Conservation (phyloP, 164 flowering plant species). For the Liriodendron chinense region DNA sequence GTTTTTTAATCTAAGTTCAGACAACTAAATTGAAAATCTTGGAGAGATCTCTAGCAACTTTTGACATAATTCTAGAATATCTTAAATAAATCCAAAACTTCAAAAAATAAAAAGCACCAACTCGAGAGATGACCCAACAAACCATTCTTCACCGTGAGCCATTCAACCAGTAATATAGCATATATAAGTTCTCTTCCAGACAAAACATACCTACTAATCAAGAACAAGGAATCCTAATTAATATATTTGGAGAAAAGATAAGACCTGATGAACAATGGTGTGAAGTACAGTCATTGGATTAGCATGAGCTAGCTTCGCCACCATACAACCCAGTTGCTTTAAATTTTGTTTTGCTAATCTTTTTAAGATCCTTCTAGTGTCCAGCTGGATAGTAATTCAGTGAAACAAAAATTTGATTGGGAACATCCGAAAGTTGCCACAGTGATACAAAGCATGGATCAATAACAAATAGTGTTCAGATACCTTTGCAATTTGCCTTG, state of each 20-base stretch:
- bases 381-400: constrained; percentile 55
- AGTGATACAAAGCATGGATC: no score
- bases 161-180: neutral
- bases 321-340: constrained; percentile 99
- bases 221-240: neutral
- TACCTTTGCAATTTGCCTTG: no score
- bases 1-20: neutral
- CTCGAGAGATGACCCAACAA: neutral
- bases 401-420: neutral
- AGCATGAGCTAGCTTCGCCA: constrained; percentile 98
- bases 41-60: no score
- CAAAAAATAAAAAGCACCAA: no score
- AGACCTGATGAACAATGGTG: constrained; percentile 95
- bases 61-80: neutral
- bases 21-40: neutral
- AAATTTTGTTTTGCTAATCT: constrained; percentile 96
- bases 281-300: constrained; percentile 98
- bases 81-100: neutral
- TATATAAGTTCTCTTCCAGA: constrained; percentile 5
- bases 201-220: neutral
- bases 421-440: no score
- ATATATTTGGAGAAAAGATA: neutral
- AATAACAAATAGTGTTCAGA: no score
- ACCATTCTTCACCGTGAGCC: neutral
- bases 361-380: constrained; percentile 89